Evolutionary conservation across 179 eudicot species (phyloP).

Genomic region (Silene vulgaris): DNA sequence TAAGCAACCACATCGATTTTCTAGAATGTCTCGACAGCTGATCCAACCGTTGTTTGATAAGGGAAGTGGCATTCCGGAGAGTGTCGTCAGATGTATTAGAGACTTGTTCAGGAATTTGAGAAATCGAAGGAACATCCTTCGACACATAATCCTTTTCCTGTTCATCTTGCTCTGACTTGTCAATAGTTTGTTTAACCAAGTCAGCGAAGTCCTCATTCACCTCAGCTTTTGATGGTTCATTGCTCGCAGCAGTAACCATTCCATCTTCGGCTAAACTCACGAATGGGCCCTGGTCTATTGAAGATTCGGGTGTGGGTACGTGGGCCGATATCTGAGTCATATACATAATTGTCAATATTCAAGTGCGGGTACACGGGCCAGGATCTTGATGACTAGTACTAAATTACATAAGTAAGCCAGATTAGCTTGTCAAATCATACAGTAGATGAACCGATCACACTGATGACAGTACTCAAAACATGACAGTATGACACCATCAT

Average conservation of each 20-base stretch:
- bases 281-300: conserved; percentile 70
- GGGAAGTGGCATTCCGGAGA: conserved; percentile 20
- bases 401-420: not conserved
- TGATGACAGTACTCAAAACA: not conserved
- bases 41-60: conserved; percentile 42
- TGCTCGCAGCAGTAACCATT: conserved; percentile 59
- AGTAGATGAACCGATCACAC: not conserved
- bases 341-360: conserved; percentile 15
- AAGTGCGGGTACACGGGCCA: not conserved
- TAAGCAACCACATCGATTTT: conserved; percentile 69
- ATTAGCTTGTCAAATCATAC: not conserved
- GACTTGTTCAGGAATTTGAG: conserved; percentile 24
- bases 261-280: conserved; percentile 65
- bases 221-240: conserved; percentile 34
- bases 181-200: conserved; percentile 20
- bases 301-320: conserved; percentile 40
- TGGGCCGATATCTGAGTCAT: conserved; percentile 27
- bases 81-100: conserved; percentile 20
- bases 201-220: conserved; percentile 27
- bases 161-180: conserved; percentile 23
- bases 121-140: not conserved
- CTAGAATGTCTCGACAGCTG: conserved; percentile 61
- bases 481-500: not conserved
- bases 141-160: conserved; percentile 22
- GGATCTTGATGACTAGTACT: not conserved